These are phyloP conservation scores for Metschnikowia borealis DNA, from an alignment of 805 yeast genomes.

Conservation along the genomic window DNA sequence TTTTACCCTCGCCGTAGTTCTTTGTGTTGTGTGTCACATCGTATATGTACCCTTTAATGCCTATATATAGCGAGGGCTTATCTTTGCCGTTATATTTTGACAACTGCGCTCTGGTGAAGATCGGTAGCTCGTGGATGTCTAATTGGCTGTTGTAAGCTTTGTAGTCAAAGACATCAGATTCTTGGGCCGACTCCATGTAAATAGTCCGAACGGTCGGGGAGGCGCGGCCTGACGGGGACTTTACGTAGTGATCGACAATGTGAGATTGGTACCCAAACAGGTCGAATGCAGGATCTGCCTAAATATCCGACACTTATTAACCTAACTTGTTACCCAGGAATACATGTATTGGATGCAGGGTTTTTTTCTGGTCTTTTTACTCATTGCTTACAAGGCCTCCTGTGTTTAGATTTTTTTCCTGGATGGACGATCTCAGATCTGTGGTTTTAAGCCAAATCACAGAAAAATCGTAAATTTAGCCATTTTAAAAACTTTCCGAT, in stretches of 20 bases:
- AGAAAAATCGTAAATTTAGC: too few species aligned
- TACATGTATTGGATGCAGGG: too few species aligned
- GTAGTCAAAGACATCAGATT: constrained; percentile 17
- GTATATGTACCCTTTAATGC: constrained; percentile 70
- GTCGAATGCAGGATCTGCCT: neutral
- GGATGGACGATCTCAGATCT: too few species aligned
- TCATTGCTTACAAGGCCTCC: too few species aligned
- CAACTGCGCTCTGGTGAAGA: constrained; percentile 32
- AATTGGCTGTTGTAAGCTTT: constrained; percentile 28
- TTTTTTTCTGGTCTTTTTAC: too few species aligned
- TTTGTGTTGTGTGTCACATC: constrained; percentile 67
- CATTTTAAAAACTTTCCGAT: too few species aligned
- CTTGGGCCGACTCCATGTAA: neutral
- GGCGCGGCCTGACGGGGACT: neutral
- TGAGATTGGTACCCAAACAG: neutral
- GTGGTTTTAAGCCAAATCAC: too few species aligned
- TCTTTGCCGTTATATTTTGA: constrained; percentile 30
- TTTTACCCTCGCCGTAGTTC: constrained; percentile 74
- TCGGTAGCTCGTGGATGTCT: constrained; percentile 29
- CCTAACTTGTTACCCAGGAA: too few species aligned
- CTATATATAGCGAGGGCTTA: constrained; percentile 54
- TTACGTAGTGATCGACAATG: neutral
- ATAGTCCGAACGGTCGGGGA: neutral
- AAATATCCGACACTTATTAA: too few species aligned
- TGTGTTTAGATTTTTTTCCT: too few species aligned